Conservation (phyloP, 345 rosid genomes). For the Acer campestre region DNA sequence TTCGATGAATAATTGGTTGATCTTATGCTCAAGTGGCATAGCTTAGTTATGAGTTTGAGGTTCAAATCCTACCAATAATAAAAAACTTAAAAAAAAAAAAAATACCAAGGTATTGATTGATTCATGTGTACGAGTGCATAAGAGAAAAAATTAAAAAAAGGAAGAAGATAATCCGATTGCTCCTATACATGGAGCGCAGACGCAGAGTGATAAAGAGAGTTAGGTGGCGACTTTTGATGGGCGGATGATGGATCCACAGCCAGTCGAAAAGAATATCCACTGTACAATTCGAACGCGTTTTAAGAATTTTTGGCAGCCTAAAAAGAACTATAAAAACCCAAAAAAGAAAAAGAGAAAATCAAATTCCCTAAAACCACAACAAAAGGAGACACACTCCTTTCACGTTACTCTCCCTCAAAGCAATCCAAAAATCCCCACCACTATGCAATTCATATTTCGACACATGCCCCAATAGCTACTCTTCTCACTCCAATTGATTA, state of each 20-base stretch:
- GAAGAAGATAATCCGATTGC: background rate
- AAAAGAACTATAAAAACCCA: background rate
- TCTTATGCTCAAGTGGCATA: no score
- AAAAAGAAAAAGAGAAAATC: background rate
- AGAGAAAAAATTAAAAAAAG: no score
- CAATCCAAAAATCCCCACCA: background rate
- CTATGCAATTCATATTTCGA: slow-evolving; percentile 3
- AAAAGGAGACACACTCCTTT: slow-evolving; percentile 27
- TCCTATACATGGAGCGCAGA: background rate
- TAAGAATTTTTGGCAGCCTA: background rate
- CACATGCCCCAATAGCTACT: slow-evolving; percentile 21
- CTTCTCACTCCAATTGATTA: background rate
- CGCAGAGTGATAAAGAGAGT: background rate
- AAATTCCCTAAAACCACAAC: background rate
- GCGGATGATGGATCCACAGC: slow-evolving; percentile 13
- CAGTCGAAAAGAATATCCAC: slow-evolving; percentile 26
- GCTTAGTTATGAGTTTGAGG: no score
- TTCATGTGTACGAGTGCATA: no score
- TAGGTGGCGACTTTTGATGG: slow-evolving; percentile 27
- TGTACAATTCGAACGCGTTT: background rate
- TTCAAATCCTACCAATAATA: no score
- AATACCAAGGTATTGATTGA: no score
- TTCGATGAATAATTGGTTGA: no score
- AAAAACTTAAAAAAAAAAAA: no score
- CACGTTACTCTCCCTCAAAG: slow-evolving; percentile 26